Evolutionary conservation across 2,329 filamentous ascomycete species (phyloP).

Genomic region (Dothideomycetidae sp.): DNA sequence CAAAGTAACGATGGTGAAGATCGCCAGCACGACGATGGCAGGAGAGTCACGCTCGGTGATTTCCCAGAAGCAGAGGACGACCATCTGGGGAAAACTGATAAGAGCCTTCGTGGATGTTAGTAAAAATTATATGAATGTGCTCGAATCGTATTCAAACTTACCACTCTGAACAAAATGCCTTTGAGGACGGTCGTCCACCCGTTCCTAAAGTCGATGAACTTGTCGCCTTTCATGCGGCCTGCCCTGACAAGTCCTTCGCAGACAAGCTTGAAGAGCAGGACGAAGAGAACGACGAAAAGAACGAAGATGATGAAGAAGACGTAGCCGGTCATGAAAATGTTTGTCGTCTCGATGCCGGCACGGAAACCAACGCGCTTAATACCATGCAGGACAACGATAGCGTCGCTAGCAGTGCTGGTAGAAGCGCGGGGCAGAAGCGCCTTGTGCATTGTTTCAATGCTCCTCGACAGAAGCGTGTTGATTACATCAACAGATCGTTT

Average conservation of each 20-base stretch:
- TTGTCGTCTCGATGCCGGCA: conserved; percentile 72
- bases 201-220: conserved; percentile 85
- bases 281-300: conserved; percentile 54
- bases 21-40: conserved; percentile 71
- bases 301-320: conserved; percentile 82
- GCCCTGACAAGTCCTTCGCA: conserved; percentile 63
- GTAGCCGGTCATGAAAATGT: conserved; percentile 84
- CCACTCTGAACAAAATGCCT: conserved; percentile 80
- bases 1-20: conserved; percentile 80
- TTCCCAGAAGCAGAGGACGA: conserved; percentile 85
- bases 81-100: conserved; percentile 84
- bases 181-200: conserved; percentile 88
- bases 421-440: conserved; percentile 32
- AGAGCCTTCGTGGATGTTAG: conserved; percentile 39
- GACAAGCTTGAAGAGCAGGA: conserved; percentile 65
- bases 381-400: conserved; percentile 49
- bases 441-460: conserved; percentile 24
- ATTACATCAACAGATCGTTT: conserved; percentile 42
- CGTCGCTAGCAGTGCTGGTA: conserved; percentile 16
- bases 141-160: conserved; percentile 16
- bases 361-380: conserved; percentile 83
- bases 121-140: conserved; percentile 6
- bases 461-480: conserved; percentile 40
- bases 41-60: conserved; percentile 74
- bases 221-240: conserved; percentile 67